Base-by-base conservation (phyloP, 1,284 basidiomycete species). In the Ustilago esculenta region DNA sequence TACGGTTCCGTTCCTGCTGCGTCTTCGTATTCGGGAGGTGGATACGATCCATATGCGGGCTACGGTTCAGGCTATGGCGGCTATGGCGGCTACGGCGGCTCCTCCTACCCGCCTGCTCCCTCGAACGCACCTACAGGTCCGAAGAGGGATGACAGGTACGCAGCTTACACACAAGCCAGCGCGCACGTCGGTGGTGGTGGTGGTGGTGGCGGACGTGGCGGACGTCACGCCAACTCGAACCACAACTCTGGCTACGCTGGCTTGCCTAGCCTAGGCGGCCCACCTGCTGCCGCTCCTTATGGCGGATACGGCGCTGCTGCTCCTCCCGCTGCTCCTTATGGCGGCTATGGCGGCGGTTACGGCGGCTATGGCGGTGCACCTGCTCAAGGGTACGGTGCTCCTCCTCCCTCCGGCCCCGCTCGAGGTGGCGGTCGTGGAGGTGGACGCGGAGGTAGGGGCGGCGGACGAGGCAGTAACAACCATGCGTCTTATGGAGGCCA, bases 251-350 rank as follows among this genome's bases (percentile, higher is more conserved):
- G 39, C 3, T 67, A 73, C 25, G 63, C 54, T 3, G 63, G 64
- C 4, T 27, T 60, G 25, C 65, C 56, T 0, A 69, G 58, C 20
- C 56, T 70, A 2, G 55, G 55, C 32, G 59, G 56, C 10, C 44
- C 48, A 0, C 52, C 51, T 17, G 20, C 64, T 14, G 45, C 41
- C 6, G 40, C 35, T 25, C 46, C 46, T 0, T 75, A 77, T 36
- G 73, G 63, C 15, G 64, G 68, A 4, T 67, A 67, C 27, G 65
- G 63, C 3, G 42, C 33, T 15, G 33, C 12, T 33, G 9, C 30
- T 17, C 29, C 51, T 23, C 39, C 39, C 24, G 29, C 18, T 20
- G 55, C 51, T 10, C 18, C 39, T 41, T 34, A 30, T 25, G 42
- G 35, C 4, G 49, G 30, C 9, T 50, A 45, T 7, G 66, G 45